Percentiles rank a stretch among this genome's conserved stretches.
These are phyloP conservation scores for Funneliformis caledonium DNA, from an alignment of 371 early-diverging fungal species.

Conservation along the genomic window DNA sequence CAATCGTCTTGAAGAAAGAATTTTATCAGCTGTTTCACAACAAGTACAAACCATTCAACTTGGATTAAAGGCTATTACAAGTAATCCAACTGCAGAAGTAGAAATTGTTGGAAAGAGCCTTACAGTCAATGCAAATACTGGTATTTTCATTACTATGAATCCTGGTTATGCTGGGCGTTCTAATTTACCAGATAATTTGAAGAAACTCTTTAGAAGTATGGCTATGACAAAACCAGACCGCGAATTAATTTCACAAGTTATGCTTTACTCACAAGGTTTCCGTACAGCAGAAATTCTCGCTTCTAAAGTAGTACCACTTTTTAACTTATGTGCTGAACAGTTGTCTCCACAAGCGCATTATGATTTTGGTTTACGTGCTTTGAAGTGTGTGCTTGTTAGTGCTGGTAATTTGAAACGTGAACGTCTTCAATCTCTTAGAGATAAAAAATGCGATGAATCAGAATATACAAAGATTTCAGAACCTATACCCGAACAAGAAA, in stretches of 20 bases:
- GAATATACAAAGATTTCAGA: constrained; percentile 66
- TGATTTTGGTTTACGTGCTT: constrained; percentile 98
- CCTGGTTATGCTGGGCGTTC: constrained; percentile 99
- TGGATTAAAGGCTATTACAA: constrained; percentile 78
- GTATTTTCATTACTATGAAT: constrained; percentile 99
- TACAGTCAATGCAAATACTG: constrained; percentile 84
- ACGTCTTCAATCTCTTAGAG: constrained; percentile 64
- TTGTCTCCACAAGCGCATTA: constrained; percentile 96
- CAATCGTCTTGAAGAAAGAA: constrained; percentile 97
- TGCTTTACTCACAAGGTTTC: constrained; percentile 99
- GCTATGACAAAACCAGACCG: constrained; percentile 99
- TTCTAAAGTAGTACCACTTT: constrained; percentile 95
- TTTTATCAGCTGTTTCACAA: constrained; percentile 97
- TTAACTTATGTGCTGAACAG: constrained; percentile 93
- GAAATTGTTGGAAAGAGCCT: constrained; percentile 92
- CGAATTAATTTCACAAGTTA: constrained; percentile 97
- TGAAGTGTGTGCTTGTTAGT: constrained; percentile 97
- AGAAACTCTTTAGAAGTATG: constrained; percentile 96
- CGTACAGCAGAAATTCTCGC: constrained; percentile 93
- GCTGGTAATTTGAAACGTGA: constrained; percentile 98
- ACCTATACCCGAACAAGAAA: constrained; percentile 83
- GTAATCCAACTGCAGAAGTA: constrained; percentile 75
- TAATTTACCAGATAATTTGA: constrained; percentile 97
- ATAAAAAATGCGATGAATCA: constrained; percentile 49
- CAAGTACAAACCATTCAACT: constrained; percentile 98